Conservation (phyloP, 2,329 filamentous ascomycete genomes). For the Ophiosphaerella narmari region DNA sequence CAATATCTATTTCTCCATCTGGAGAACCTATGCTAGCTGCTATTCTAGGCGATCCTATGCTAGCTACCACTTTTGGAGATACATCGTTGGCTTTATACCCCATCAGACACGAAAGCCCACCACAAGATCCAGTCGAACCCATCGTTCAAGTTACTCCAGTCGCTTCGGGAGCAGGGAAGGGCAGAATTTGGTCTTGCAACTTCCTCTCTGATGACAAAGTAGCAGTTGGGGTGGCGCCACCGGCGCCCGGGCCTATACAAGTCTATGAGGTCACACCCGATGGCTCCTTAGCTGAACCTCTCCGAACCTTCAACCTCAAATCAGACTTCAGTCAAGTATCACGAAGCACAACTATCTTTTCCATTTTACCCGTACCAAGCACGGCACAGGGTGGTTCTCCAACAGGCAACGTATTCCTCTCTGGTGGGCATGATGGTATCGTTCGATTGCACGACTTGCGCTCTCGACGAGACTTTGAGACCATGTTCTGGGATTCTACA, state of each 20-base stretch:
- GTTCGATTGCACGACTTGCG: slow-evolving; percentile 65
- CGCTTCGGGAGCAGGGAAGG: slow-evolving; percentile 13
- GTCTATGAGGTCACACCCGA: slow-evolving; percentile 57
- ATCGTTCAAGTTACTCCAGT: slow-evolving; percentile 24
- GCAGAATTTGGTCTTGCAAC: slow-evolving; percentile 55
- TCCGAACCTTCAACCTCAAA: slow-evolving; percentile 48
- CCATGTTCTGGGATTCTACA: slow-evolving; percentile 59
- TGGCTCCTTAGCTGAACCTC: slow-evolving; percentile 46
- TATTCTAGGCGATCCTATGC: slow-evolving; percentile 52
- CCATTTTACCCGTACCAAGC: slow-evolving; percentile 48
- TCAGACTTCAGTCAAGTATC: slow-evolving; percentile 19
- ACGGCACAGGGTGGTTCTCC: slow-evolving; percentile 36
- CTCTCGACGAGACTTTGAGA: slow-evolving; percentile 53
- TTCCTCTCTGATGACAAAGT: slow-evolving; percentile 58
- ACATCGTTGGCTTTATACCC: slow-evolving; percentile 53
- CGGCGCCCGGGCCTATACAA: slow-evolving; percentile 50
- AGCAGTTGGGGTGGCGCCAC: slow-evolving; percentile 57
- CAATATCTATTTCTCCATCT: slow-evolving; percentile 52
- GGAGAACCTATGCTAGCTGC: slow-evolving; percentile 55
- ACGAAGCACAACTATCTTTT: slow-evolving; percentile 49
- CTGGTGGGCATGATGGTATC: slow-evolving; percentile 63
- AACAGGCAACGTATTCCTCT: slow-evolving; percentile 60
- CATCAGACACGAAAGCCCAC: slow-evolving; percentile 30
- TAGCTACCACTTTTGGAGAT: slow-evolving; percentile 59
- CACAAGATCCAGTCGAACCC: slow-evolving; percentile 28